Base-by-base conservation (phyloP, 768 basidiomycete species). In the Sporobolomyces phaffii region DNA sequence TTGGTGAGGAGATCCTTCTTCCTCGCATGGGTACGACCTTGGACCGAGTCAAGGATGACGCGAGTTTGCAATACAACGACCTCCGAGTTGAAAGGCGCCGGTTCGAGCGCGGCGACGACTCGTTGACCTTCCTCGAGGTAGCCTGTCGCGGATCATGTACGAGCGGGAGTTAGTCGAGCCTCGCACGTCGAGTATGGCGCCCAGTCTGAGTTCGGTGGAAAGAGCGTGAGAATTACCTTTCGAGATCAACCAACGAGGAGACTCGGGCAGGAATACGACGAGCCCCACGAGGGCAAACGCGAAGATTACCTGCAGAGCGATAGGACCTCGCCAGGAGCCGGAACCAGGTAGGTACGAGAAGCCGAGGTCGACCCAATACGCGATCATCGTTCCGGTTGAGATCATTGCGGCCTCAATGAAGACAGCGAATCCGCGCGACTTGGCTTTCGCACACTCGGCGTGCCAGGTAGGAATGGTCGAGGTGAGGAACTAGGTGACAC, bases 401-500 rank as follows among this genome's bases (percentile, higher is more conserved):
- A 68, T 68, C 65, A 68, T 68, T 26, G 65, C 65, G 0, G 65
- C 65, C 52, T 81, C 80, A 56, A 80, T 78, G 72, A 80, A 80
- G 70, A 80, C 79, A 48, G 79, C 76, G 65, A 80, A 78, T 59
- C 81, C 80, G 51, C 81, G 78, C 71, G 80, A 80, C 73, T 81
- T 77, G 18, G 80, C 77, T 74, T 80, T 80, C 47, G 81, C 79
- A 43, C 78, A 78, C 72, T 81, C 81, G 40, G 80, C 80, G 51
- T 81, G 79, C 80, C 81, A 81, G 13, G 78, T 79, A 5, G 81
- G 81, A 59, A 81, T 79, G 26, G 81, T 80, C 26, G 81, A 78
- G 18, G 40, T 43, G 36, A n/a, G 26, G 18, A 20, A n/a, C n/a
- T n/a, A n/a, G n/a, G n/a, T n/a, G n/a, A n/a, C n/a, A n/a, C n/a